phyloP scores from a whole-genome alignment of 441 rosid genomes.

The Kokia cookei region DNA sequence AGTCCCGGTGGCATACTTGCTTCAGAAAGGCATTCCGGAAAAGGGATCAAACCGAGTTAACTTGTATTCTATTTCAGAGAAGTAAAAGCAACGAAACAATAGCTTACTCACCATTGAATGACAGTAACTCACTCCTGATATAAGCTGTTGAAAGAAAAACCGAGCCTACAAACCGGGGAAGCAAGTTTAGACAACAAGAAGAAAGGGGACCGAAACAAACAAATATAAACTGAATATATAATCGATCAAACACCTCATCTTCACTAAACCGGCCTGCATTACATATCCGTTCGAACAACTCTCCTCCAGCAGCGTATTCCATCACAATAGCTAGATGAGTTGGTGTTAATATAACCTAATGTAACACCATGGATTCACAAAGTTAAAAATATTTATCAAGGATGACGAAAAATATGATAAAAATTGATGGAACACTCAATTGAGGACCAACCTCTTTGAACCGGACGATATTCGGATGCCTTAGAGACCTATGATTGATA shows the following conservation, averaged over 20 bases:
- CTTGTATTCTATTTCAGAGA: conserved; percentile 1
- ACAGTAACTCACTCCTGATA: conserved; percentile 96
- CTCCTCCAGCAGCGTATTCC: conserved; percentile 99
- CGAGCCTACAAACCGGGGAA: conserved; percentile 56
- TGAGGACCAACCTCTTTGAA: conserved; percentile 73
- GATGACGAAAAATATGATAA: background rate
- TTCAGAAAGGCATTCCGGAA: conserved; percentile 20
- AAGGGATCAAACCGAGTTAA: conserved; percentile 3
- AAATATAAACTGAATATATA: background rate
- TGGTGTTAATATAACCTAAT: conserved; percentile 80
- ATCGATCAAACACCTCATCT: conserved; percentile 53
- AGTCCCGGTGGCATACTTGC: conserved; percentile 97
- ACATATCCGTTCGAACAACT: conserved; percentile 91
- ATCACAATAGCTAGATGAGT: conserved; percentile 95
- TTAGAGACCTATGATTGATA: conserved; percentile 84
- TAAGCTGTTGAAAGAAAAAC: conserved; percentile 97
- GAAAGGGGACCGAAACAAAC: background rate
- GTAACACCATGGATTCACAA: conserved; percentile 2
- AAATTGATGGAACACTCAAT: background rate
- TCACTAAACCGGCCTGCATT: conserved; percentile 97
- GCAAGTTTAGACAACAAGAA: background rate
- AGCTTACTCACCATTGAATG: conserved; percentile 73
- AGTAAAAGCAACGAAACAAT: conserved; percentile 4
- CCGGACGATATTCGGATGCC: conserved; percentile 95
- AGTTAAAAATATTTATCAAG: background rate